These are phyloP conservation scores for Metarhizium humberi DNA, from an alignment of 2,329 filamentous ascomycete genomes.

Conservation along the genomic window DNA sequence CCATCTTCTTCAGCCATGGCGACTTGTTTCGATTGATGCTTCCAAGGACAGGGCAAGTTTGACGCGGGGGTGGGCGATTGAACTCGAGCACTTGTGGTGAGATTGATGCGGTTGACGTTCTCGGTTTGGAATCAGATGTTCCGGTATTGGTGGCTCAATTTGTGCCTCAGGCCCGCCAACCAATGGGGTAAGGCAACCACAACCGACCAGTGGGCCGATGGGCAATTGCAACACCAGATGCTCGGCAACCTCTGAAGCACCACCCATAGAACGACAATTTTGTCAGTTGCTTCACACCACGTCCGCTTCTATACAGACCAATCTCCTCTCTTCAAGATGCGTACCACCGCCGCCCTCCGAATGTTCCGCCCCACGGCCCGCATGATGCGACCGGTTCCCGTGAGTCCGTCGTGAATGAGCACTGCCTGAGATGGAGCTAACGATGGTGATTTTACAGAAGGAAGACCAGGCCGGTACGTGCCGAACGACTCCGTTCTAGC, in stretches of 20 bases:
- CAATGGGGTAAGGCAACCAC: constrained; percentile 27
- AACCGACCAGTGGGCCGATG: constrained; percentile 21
- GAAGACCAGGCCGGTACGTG: constrained; percentile 60
- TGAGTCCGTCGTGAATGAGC: constrained; percentile 30
- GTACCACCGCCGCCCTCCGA: constrained; percentile 54
- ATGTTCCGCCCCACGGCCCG: constrained; percentile 58
- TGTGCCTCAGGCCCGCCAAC: constrained; percentile 30
- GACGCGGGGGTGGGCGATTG: constrained; percentile 15
- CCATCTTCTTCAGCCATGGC: constrained; percentile 86
- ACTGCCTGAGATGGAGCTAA: constrained; percentile 15
- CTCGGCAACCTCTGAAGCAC: constrained; percentile 22
- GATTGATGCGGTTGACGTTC: constrained; percentile 22
- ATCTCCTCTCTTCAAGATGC: constrained; percentile 40
- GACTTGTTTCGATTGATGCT: constrained; percentile 25
- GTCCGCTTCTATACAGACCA: constrained; percentile 13
- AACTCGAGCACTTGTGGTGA: constrained; percentile 4
- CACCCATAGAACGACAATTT: constrained; percentile 19
- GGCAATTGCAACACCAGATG: constrained; percentile 24
- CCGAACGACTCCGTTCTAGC: not conserved
- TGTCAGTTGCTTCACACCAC: constrained; percentile 19
- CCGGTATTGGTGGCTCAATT: constrained; percentile 21
- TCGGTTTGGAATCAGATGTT: constrained; percentile 32
- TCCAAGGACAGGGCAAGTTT: constrained; percentile 12
- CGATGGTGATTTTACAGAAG: constrained; percentile 35
- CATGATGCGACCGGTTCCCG: constrained; percentile 64